Base-by-base conservation (phyloP, 768 basidiomycete species). In the Tulasnella sp. region DNA sequence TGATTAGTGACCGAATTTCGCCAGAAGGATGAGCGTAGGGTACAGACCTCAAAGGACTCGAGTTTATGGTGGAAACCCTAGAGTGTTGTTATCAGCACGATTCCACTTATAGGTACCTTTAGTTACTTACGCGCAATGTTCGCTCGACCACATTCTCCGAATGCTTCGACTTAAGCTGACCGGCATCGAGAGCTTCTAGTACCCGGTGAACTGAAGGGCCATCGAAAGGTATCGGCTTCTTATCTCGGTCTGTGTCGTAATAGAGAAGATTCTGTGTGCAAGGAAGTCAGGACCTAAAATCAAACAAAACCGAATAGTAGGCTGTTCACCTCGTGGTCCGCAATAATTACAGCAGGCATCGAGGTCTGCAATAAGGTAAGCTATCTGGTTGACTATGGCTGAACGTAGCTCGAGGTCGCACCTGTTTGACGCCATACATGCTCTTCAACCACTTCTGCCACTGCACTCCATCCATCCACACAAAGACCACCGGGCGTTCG, bases 371-470 rank as follows among this genome's bases (percentile, higher is more conserved):
- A 74, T 19, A 71, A 36, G 40, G 42, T 37, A 22, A 68, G 15
- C 29, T 12, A 37, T 42, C n/a, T 45, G n/a, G 9, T 64, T 45
- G 40, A 42, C 15, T 45, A 34, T 85, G 14, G 80, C 81, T 1
- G 79, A 79, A 8, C 83, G 4, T 82, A 31, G 77, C 34, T 19
- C 34, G 22, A 68, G 14, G 39, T 71, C 72, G 74, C 9, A 70
- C 78, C 11, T 78, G 76, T 79, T 82, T 84, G 79, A 95, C 84
- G 37, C 91, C 91, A 83, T 98, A 99, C 90, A 94, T 94, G 79
- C 89, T 90, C 86, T 93, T 94, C 84, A 97, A 85, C 96, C 96
- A 98, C 71, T 88, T 76, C 34, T 83, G 86, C 96, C 97, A 98
- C 82, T 86, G 88, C 34, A 89, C 89, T 1, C 85, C 88, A 80